These are phyloP conservation scores for Nemania bipapillata DNA, from an alignment of 2,329 filamentous ascomycete species.

Conservation along the genomic window DNA sequence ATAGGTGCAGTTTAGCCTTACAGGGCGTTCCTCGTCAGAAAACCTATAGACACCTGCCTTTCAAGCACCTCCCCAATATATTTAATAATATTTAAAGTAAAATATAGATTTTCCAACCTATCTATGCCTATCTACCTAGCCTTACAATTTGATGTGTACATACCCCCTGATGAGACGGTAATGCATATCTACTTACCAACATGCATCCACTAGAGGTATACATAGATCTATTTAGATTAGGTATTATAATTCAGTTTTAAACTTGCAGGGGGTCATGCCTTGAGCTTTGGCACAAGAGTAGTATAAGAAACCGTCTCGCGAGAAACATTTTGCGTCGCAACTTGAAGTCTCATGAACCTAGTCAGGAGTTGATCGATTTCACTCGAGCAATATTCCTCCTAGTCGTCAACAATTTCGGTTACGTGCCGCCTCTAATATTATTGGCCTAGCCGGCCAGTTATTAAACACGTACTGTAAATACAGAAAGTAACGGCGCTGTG, in stretches of 20 bases:
- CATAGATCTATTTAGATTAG: neutral
- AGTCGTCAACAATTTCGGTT: slow-evolving; percentile 24
- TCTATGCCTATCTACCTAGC: too few relatives aligned
- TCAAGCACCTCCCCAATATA: neutral
- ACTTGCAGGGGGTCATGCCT: slow-evolving; percentile 4
- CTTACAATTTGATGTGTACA: neutral
- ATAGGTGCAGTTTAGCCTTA: neutral
- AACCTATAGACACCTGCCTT: neutral
- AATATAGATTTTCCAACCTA: too few relatives aligned
- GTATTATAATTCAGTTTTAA: neutral
- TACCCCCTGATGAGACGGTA: neutral
- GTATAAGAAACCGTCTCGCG: neutral
- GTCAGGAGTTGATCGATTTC: slow-evolving; percentile 3
- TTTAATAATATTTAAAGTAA: too few relatives aligned
- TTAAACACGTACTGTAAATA: neutral
- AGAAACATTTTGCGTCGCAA: neutral
- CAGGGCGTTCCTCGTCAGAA: neutral
- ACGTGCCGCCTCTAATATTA: slow-evolving; percentile 2
- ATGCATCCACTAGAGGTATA: too few relatives aligned
- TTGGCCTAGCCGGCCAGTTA: slow-evolving; percentile 11
- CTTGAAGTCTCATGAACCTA: neutral
- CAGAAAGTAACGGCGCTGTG: slow-evolving; percentile 21
- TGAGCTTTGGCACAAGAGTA: neutral
- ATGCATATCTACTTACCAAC: neutral
- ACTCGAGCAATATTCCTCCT: neutral